Percentiles rank a stretch among this genome's conserved stretches.
These are phyloP conservation scores for Russula griseocarnosa DNA, from an alignment of 768 basidiomycete genomes.

Conservation along the genomic window DNA sequence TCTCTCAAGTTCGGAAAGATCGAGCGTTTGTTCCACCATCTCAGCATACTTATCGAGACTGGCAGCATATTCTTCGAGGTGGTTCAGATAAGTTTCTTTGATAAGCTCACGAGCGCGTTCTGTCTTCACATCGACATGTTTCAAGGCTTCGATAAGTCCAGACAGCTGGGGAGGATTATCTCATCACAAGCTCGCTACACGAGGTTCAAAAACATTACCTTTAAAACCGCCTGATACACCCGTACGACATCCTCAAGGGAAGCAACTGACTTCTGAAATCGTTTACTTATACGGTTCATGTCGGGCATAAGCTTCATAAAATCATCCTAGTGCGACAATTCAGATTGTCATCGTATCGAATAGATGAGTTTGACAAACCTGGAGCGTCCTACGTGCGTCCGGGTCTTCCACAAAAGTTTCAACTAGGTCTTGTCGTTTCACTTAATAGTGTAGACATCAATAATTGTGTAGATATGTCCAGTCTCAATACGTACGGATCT, in stretches of 20 bases:
- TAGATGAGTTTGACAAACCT: constrained; percentile 44
- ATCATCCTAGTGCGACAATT: constrained; percentile 56
- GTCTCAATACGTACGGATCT: constrained; percentile 61
- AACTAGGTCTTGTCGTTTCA: constrained; percentile 82
- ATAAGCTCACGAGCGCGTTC: constrained; percentile 53
- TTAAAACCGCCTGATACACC: constrained; percentile 87
- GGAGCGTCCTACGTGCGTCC: constrained; percentile 63
- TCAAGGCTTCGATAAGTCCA: constrained; percentile 64
- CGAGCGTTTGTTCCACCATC: constrained; percentile 96
- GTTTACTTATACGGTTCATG: constrained; percentile 85
- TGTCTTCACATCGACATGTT: constrained; percentile 44
- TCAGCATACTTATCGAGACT: constrained; percentile 76
- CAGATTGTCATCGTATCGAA: neutral
- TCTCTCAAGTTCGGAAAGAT: constrained; percentile 76
- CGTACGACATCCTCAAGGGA: constrained; percentile 93
- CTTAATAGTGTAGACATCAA: constrained; percentile 39
- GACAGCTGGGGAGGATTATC: constrained; percentile 50
- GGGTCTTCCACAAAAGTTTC: constrained; percentile 80
- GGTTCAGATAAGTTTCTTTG: constrained; percentile 59
- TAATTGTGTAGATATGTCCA: neutral
- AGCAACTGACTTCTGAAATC: constrained; percentile 80
- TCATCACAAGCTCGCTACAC: neutral
- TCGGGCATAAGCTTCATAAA: constrained; percentile 91
- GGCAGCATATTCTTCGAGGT: constrained; percentile 53
- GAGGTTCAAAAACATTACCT: constrained; percentile 43